A percentile compares a stretch with the other conserved stretches of the same genome.
phyloP scores from a whole-genome alignment of 306 rosid species.

The Luffa acutangula region DNA sequence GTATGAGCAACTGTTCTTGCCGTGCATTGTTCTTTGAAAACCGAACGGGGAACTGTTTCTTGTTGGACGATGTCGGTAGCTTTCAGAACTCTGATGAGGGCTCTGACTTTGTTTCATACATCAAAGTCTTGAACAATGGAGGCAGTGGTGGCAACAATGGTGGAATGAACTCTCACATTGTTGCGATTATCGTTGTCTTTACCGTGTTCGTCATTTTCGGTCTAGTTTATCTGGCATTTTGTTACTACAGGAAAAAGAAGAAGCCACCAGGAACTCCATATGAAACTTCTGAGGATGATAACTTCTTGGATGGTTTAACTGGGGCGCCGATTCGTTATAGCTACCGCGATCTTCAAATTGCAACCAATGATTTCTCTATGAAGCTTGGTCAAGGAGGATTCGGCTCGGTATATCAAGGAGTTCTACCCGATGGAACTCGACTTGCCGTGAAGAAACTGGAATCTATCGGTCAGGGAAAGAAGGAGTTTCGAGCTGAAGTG shows the following conservation, averaged over 20 bases:
- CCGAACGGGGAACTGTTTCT: slow-evolving; percentile 59
- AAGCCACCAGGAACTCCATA: slow-evolving; percentile 25
- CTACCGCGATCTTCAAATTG: slow-evolving; percentile 56
- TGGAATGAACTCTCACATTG: slow-evolving; percentile 25
- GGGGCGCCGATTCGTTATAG: slow-evolving; percentile 73
- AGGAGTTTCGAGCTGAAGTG: slow-evolving; percentile 89
- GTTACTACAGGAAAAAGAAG: slow-evolving; percentile 33
- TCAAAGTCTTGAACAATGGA: slow-evolving; percentile 41
- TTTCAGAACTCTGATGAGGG: slow-evolving; percentile 33
- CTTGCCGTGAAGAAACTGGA: slow-evolving; percentile 87
- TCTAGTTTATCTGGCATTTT: slow-evolving; percentile 36
- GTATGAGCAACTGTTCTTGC: slow-evolving; percentile 63
- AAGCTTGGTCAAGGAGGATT: slow-evolving; percentile 94
- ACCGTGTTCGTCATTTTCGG: slow-evolving; percentile 36
- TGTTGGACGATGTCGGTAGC: slow-evolving; percentile 66
- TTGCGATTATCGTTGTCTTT: slow-evolving; percentile 40
- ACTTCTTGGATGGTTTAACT: slow-evolving; percentile 57
- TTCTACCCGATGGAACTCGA: slow-evolving; percentile 55
- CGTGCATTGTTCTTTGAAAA: slow-evolving; percentile 69
- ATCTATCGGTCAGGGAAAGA: slow-evolving; percentile 88
- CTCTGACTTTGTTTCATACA: slow-evolving; percentile 52
- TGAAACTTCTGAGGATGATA: slow-evolving; percentile 70
- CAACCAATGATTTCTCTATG: slow-evolving; percentile 63
- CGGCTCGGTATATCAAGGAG: slow-evolving; percentile 82
- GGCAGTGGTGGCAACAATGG: slow-evolving; percentile 15